These are phyloP conservation scores for Eucalyptus dawsonii DNA, from an alignment of 345 rosid genomes.

Conservation along the genomic window DNA sequence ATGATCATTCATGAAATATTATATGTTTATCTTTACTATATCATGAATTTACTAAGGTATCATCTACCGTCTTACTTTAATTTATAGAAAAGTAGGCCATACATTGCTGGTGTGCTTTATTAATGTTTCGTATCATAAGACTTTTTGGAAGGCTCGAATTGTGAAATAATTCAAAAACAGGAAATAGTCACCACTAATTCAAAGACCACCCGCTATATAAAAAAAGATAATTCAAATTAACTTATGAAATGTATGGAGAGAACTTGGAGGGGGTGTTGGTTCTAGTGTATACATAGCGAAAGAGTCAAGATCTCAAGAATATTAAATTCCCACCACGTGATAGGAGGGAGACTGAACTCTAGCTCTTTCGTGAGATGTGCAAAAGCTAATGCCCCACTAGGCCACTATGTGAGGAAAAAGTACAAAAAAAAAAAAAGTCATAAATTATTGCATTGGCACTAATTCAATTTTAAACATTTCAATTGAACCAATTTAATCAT, in stretches of 20 bases:
- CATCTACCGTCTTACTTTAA: background rate
- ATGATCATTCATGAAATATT: background rate
- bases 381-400: background rate
- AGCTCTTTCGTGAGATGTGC: background rate
- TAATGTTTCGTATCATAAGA: background rate
- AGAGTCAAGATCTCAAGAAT: background rate
- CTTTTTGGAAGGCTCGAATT: background rate
- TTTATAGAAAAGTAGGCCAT: background rate
- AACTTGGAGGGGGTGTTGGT: background rate
- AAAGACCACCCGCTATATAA: background rate
- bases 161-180: background rate
- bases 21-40: background rate
- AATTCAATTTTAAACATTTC: too few species aligned
- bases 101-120: background rate
- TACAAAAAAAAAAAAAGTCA: too few species aligned
- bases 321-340: background rate
- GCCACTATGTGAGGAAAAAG: background rate
- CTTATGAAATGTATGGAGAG: background rate
- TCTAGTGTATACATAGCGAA: background rate
- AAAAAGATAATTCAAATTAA: background rate
- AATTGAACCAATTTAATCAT: too few species aligned
- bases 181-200: background rate
- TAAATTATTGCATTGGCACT: rapidly evolving
- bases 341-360: background rate
- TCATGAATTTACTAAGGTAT: background rate